Conservation (phyloP, 805 yeast genomes). For the Komagataella kurtzmanii region DNA sequence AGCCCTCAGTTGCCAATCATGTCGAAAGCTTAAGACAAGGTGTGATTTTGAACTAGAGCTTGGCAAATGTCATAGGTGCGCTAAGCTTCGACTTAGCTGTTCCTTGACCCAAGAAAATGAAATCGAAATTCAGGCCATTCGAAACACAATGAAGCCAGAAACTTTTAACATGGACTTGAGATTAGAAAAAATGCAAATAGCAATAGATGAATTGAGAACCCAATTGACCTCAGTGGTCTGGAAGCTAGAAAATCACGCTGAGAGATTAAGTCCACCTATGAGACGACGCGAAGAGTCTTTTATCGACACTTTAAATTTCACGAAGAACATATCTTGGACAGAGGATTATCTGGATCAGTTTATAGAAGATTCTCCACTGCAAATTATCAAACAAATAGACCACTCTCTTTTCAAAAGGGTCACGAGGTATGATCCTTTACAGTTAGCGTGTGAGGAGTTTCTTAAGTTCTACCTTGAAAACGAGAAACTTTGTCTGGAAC, state of each 20-base stretch:
- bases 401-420: constrained; percentile 12
- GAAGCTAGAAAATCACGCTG: not conserved
- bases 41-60: constrained; percentile 33
- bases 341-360: constrained; percentile 3
- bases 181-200: constrained; percentile 6
- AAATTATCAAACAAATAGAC: constrained; percentile 16
- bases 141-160: not conserved
- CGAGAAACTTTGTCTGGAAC: constrained; percentile 25
- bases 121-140: not conserved
- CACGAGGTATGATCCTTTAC: constrained; percentile 16
- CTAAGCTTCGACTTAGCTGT: constrained; percentile 31
- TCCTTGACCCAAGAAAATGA: constrained; percentile 19
- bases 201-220: constrained; percentile 5
- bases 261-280: not conserved
- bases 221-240: constrained; percentile 7
- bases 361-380: constrained; percentile 14
- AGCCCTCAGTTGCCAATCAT: constrained; percentile 30
- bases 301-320: not conserved
- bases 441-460: constrained; percentile 27
- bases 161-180: constrained; percentile 1
- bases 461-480: constrained; percentile 29
- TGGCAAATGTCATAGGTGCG: constrained; percentile 39
- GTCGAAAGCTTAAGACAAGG: constrained; percentile 43
- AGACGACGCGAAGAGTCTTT: not conserved
- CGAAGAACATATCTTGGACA: constrained; percentile 1